Base-by-base conservation (phyloP, 2,329 filamentous ascomycete species). In the Apiospora marii region DNA sequence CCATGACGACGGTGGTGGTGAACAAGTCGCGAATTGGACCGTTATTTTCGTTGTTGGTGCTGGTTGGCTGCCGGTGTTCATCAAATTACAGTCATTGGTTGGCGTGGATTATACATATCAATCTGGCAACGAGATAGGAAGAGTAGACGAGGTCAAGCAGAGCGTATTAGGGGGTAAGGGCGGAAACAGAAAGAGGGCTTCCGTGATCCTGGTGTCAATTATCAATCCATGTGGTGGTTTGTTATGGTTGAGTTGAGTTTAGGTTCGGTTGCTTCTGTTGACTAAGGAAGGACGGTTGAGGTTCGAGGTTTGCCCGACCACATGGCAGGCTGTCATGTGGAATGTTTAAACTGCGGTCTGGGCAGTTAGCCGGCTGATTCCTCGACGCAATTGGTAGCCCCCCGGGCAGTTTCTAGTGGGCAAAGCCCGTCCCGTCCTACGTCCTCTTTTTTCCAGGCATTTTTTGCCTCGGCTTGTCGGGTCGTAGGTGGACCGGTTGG, bases 1-100 rank as follows among this genome's bases (percentile, higher is more conserved):
- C 82, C 86, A 87, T 87, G 77, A 68, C 30, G 34, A 19, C 30
- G 27, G 27, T 30, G 34, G 16, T 64, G 37, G 34, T 41, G 34
- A 64, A 41, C 34, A 41, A 41, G 19, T 4, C 14, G 19, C 30
- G 30, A n/a, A 34, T 37, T 61, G 53, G 6, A n/a, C 16, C 16
- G 6, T 61, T 58, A 19, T 58, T 58, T 58, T 58, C 51, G 27
- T 58, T 19, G 6, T 58, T 34, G 27, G 51, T 58, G 51, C 37
- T 41, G 48, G 0, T 10, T 27, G 51, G 27, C 51, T 58, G 51
- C 5, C 27, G 7, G 14, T 34, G 12, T 58, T 61, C 16, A 22
- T 64, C 34, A 64, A 64, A 64, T 64, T 12, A 0, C 34, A 41
- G 12, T 64, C 22, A 64, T 41, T 64, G 58, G 58, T 13, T 41